Evolutionary conservation across 768 basidiomycete genomes (phyloP), one percentile per base, ranked within the genome.

Genomic region (Suillus ampliporus): DNA sequence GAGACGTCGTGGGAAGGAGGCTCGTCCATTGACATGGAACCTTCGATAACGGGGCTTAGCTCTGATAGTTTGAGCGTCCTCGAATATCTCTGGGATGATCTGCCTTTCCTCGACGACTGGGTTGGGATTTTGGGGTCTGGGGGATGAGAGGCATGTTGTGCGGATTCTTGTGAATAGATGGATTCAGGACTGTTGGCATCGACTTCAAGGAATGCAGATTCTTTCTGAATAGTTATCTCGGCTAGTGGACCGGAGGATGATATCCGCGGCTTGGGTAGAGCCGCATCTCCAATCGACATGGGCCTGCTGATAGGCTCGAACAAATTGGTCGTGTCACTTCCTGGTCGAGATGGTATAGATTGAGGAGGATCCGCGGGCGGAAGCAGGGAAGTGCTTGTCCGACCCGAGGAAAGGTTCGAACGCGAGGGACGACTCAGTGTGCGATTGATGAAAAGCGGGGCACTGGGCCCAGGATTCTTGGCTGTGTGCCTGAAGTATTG

Each of bases 151-250:
- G 26, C 17, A 4, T 64, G 1, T 1, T 58, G 41, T 14, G 71
- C 72, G 46, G 74, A 74, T 6, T 17, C 37, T 58, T 74, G 72
- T 4, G 74, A 74, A 53, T 74, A 74, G 7, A 51, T 15, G 0
- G 74, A 76, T 11, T 41, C 62, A 0, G 58, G n/a, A n/a, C 41
- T 63, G 1, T 37, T 5, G 15, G 34, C 14, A 14, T 62, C 48
- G 21, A 11, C 58, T 2, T 31, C 60, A 61, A 50, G 34, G 3
- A 11, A 1, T 21, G 1, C 34, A 14, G 50, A 34, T 34, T 13
- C 19, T 13, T n/a, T 52, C 11, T 4, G 21, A 4, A n/a, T 21
- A n/a, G 34, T 14, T 5, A 14, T 3, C 7, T 54, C 53, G 9
- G 37, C 5, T 6, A 38, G 5, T 2, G 21, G 23, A 26, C 23